Evolutionary conservation across 1,284 basidiomycete species (phyloP), one percentile per base, ranked within the genome.

Genomic region (Pseudozyma flocculosa): DNA sequence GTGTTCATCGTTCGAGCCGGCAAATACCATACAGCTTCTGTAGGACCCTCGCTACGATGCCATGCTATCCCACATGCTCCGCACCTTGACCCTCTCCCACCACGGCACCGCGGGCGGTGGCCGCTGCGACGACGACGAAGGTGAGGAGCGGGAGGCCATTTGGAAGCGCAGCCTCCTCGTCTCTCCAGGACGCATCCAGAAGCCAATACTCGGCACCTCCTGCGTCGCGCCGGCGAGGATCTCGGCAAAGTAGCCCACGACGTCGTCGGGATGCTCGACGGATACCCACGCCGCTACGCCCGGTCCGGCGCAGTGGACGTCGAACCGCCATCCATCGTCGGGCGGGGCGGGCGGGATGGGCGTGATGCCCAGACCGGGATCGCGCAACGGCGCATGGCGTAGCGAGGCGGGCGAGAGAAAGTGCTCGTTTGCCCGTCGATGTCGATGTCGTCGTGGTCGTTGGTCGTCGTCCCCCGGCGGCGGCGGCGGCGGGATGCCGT

Each of bases 251-350:
- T 82, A 79, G 1, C 85, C 85, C 2, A 85, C 74, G 0, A 82
- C 84, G 15, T 82, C 82, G 0, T 79, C 75, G 0, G 84, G 84
- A 70, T 85, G 84, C 50, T 85, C 84, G 4, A 86, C 70, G 83
- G 83, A 86, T 2, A 84, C 82, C n/a, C 24, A 69, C 1, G 63
- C 53, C 1, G 67, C 67, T 4, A 34, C 32, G 11, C 32, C 32
- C 15, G 9, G 32, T 11, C 32, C 32, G 32, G 3, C 7, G 15
- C 32, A 34, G 11, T 34, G 9, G 9, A 34, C 29, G 11, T 34
- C 32, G 15, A 17, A 34, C 3, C 15, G 32, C 11, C 26, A 11
- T 29, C 26, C 26, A 5, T 29, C 11, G 26, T 11, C 26, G 26
- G 26, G 5, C 7, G 26, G 11, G 26, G 11, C 11, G 11, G 26